Evolutionary conservation across 2,329 filamentous ascomycete species (phyloP).

Genomic region (Tolypocladium cylindrosporum): DNA sequence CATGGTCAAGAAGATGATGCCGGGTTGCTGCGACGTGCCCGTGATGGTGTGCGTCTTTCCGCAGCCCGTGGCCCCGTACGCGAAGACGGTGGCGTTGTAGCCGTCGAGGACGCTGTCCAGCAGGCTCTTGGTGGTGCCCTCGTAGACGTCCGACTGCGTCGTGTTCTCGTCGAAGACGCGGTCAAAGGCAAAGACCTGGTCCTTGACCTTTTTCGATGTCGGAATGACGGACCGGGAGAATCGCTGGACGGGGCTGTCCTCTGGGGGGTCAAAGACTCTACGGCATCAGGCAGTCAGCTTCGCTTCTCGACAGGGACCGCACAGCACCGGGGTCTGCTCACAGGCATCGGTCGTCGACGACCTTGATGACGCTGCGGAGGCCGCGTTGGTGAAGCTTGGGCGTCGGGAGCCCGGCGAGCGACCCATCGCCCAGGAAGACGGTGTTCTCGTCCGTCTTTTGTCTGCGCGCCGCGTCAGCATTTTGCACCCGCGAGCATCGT

Average conservation of each 20-base stretch:
- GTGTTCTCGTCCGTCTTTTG: constrained; percentile 71
- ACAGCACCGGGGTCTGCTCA: constrained; percentile 37
- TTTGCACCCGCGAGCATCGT: not conserved
- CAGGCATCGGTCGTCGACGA: constrained; percentile 93
- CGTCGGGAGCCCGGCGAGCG: constrained; percentile 74
- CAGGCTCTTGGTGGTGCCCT: constrained; percentile 79
- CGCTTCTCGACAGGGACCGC: not conserved
- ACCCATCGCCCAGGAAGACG: constrained; percentile 92
- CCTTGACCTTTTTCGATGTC: constrained; percentile 85
- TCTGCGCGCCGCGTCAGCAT: constrained; percentile 21
- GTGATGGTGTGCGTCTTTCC: constrained; percentile 98
- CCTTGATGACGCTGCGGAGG: constrained; percentile 85
- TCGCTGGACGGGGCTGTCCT: constrained; percentile 83
- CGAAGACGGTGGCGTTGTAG: constrained; percentile 98
- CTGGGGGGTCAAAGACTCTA: constrained; percentile 94
- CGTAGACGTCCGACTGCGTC: constrained; percentile 87
- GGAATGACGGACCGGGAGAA: constrained; percentile 76
- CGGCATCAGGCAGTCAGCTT: constrained; percentile 9
- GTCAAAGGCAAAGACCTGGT: constrained; percentile 96
- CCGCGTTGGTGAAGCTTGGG: constrained; percentile 82
- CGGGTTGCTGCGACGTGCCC: constrained; percentile 82
- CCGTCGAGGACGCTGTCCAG: constrained; percentile 92
- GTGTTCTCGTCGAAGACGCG: constrained; percentile 94
- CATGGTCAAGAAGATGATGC: constrained; percentile 98
- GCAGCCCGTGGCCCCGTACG: constrained; percentile 94